Evolutionary conservation across 495 filamentous ascomycete species (phyloP), one percentile per base, ranked within the genome.

Genomic region (Daldinia loculata): DNA sequence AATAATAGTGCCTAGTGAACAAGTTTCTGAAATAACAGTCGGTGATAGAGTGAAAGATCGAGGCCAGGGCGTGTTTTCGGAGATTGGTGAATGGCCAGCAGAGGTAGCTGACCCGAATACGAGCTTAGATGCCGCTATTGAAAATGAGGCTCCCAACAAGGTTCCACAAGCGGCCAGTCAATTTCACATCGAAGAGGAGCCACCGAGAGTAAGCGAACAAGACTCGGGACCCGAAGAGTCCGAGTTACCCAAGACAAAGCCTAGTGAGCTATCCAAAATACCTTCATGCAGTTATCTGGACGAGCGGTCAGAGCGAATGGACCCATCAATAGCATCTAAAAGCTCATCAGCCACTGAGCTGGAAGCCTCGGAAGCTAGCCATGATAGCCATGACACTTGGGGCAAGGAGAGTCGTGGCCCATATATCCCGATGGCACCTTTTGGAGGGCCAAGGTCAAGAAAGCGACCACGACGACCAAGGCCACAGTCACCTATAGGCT

Each of bases 401-500:
- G n/a, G 22, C 30, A 53, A 71, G 7, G 68, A 30, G 11, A 24
- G n/a, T 24, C 43, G 48, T 32, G 51, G 52, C 5, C 51, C 48
- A n/a, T 66, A 57, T 43, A 29, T 15, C 11, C 34, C 67, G 41
- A 15, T 65, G 26, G 14, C 67, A 17, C 48, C 61, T 48, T 65
- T 61, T 24, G 62, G 68, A 5, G 62, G 57, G n/a, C 56, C 39
- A 17, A 14, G 62, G 26, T 61, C 62, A 26, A 66, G 68, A 48
- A 64, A 41, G 30, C 56, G 67, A 27, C 68, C 62, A 36, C 36
- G 68, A 38, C 63, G 69, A 39, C 63, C 63, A 30, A 62, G 59
- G 29, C 34, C 69, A 36, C 17, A 68, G 41, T 62, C 59, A 30
- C 63, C 59, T 55, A 50, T 59, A 30, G n/a, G 19, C 32, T 58